phyloP scores from a whole-genome alignment of 2,329 filamentous ascomycete genomes.

The Pestalotiopsis fici region DNA sequence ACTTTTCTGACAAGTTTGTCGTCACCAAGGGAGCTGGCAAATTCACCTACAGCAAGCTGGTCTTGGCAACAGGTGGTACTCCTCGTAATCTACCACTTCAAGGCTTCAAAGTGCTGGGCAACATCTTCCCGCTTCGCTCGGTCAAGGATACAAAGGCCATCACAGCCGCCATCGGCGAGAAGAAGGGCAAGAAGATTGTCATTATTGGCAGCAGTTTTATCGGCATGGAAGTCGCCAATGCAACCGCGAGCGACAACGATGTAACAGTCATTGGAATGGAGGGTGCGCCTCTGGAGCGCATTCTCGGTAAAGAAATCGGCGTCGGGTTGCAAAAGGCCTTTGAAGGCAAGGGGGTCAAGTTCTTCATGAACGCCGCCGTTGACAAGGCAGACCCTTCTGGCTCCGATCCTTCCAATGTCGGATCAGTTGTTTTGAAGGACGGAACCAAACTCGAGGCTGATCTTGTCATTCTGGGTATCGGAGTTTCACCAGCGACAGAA shows the following conservation, averaged over 20 bases:
- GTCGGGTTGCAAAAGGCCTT: conserved; percentile 76
- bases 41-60: conserved; percentile 81
- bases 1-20: conserved; percentile 75
- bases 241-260: conserved; percentile 75
- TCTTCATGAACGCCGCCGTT: conserved; percentile 78
- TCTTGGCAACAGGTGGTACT: conserved; percentile 85
- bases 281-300: conserved; percentile 77
- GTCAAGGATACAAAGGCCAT: conserved; percentile 80
- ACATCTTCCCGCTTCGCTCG: conserved; percentile 82
- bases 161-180: conserved; percentile 74
- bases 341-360: conserved; percentile 87
- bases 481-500: conserved; percentile 82
- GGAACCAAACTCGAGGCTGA: conserved; percentile 84
- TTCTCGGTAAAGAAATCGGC: conserved; percentile 83
- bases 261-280: conserved; percentile 92
- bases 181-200: conserved; percentile 88
- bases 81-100: conserved; percentile 75
- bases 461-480: conserved; percentile 87
- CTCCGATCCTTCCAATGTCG: conserved; percentile 71
- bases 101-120: conserved; percentile 82
- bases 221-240: conserved; percentile 94
- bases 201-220: conserved; percentile 94
- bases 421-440: conserved; percentile 80
- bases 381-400: conserved; percentile 77
- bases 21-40: conserved; percentile 72